phyloP scores from a whole-genome alignment of 352 stramenopile genomes.

The Phytophthora pseudosyringae region DNA sequence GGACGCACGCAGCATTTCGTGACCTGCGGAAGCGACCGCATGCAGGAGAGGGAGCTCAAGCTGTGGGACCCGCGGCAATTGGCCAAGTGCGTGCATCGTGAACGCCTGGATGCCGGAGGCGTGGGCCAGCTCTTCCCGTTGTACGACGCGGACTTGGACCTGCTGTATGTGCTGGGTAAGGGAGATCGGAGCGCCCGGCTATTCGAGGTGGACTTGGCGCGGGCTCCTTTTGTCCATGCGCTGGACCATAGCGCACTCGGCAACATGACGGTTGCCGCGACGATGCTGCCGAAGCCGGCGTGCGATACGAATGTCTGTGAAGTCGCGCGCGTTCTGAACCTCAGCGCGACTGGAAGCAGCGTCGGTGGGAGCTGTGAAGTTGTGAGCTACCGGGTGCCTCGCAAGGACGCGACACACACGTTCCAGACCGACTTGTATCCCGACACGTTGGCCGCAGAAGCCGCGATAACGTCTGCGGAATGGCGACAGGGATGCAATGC shows the following conservation, averaged over 20 bases:
- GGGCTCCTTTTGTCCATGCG: slow-evolving; percentile 45
- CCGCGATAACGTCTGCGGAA: slow-evolving; percentile 48
- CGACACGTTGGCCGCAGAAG: slow-evolving; percentile 45
- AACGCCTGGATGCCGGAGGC: slow-evolving; percentile 67
- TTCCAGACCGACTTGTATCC: slow-evolving; percentile 87
- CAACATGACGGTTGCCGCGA: slow-evolving; percentile 62
- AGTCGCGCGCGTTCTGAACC: slow-evolving; percentile 66
- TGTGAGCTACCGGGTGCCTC: slow-evolving; percentile 69
- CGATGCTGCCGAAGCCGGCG: slow-evolving; percentile 58
- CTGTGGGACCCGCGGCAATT: slow-evolving; percentile 77
- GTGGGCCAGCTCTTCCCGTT: slow-evolving; percentile 74
- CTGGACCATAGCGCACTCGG: slow-evolving; percentile 60
- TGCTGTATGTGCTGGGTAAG: slow-evolving; percentile 78
- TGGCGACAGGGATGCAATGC: slow-evolving; percentile 57
- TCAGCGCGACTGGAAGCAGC: slow-evolving; percentile 45
- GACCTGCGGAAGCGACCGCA: slow-evolving; percentile 62
- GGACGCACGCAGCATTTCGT: slow-evolving; percentile 58
- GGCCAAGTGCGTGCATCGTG: slow-evolving; percentile 54
- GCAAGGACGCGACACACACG: slow-evolving; percentile 58
- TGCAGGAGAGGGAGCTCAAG: slow-evolving; percentile 82
- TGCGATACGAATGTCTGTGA: slow-evolving; percentile 66
- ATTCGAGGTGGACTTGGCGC: slow-evolving; percentile 64
- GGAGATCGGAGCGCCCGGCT: slow-evolving; percentile 66
- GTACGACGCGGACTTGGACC: slow-evolving; percentile 69
- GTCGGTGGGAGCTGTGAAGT: slow-evolving; percentile 61